phyloP scores from a whole-genome alignment of 306 rosid genomes.

The apple (Malus domestica) region ASM211411v1 NC_041789.1:32610001-32610500 shows the following conservation, averaged over 20 bases:
- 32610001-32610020: constrained; percentile 27
- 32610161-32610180: constrained; percentile 5
- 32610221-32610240: neutral
- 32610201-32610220: constrained; percentile 40
- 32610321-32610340: neutral
- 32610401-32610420: neutral
- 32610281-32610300: neutral
- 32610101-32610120: neutral
- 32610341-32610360: neutral
- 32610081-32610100: too few species aligned
- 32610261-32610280: neutral
- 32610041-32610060: neutral
- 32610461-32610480: neutral
- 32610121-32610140: neutral
- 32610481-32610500: neutral
- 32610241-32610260: neutral
- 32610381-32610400: neutral
- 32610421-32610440: neutral
- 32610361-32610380: neutral
- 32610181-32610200: constrained; percentile 36
- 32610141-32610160: neutral
- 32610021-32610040: neutral
- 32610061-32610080: neutral
- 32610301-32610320: neutral
- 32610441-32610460: neutral